A percentile compares a stretch with the other conserved stretches of the same genome.
phyloP scores from a whole-genome alignment of 441 rosid species.

The Jatropha podagrica region DNA sequence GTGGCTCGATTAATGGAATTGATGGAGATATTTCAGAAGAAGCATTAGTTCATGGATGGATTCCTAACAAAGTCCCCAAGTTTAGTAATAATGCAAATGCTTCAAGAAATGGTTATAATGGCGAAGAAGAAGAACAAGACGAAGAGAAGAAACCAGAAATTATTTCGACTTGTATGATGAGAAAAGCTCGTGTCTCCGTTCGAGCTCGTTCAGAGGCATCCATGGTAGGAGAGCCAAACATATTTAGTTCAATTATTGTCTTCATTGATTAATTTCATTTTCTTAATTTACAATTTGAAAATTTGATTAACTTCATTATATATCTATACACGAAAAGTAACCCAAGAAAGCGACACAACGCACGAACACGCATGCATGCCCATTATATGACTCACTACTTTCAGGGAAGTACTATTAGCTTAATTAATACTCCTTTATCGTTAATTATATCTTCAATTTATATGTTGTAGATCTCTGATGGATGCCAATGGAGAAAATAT shows the following conservation, averaged over 20 bases:
- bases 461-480: slow-evolving; percentile 59
- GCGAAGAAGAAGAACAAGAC: slow-evolving; percentile 35
- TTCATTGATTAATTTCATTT: too few relatives aligned
- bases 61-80: slow-evolving; percentile 46
- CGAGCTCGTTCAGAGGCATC: slow-evolving; percentile 94
- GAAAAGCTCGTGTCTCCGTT: slow-evolving; percentile 97
- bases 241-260: background rate
- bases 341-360: background rate
- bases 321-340: background rate
- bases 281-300: too few relatives aligned
- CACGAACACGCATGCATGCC: background rate
- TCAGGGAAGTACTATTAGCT: background rate
- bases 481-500: slow-evolving; percentile 78
- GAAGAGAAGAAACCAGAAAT: slow-evolving; percentile 43
- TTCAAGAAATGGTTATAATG: slow-evolving; percentile 39
- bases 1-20: background rate
- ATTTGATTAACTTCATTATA: too few relatives aligned
- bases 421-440: background rate
- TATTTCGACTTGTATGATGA: slow-evolving; percentile 41
- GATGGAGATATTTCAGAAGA: slow-evolving; percentile 35
- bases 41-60: slow-evolving; percentile 39
- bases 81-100: slow-evolving; percentile 12
- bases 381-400: background rate
- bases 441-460: background rate
- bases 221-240: slow-evolving; percentile 44